These are phyloP conservation scores for Podochytrium sp. DNA, from an alignment of 192 early-diverging fungal species.

Conservation along the genomic window DNA sequence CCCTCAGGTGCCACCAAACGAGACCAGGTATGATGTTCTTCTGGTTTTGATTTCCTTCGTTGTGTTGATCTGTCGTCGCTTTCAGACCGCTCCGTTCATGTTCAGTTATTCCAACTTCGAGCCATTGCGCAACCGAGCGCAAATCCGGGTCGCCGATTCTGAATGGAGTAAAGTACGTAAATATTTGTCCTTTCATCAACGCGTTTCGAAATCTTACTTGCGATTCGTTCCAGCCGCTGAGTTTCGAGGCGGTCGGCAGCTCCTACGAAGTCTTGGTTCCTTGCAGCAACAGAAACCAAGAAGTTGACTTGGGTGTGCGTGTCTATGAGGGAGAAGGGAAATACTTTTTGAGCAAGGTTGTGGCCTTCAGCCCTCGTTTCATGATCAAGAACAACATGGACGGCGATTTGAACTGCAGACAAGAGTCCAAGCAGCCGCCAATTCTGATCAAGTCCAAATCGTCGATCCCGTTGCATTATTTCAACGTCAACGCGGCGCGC, in stretches of 20 bases:
- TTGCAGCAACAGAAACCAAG: constrained; percentile 49
- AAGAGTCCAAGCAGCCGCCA: constrained; percentile 60
- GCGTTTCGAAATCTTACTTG: background rate
- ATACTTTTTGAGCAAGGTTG: constrained; percentile 77
- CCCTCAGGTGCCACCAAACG: too few species aligned
- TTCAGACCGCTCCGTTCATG: constrained; percentile 77
- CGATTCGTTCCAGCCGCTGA: constrained; percentile 64
- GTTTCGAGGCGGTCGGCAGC: constrained; percentile 95
- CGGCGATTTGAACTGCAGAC: constrained; percentile 75
- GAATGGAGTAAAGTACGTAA: constrained; percentile 74
- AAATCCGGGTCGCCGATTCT: constrained; percentile 73
- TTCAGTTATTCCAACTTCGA: constrained; percentile 92
- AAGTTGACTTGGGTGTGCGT: constrained; percentile 80
- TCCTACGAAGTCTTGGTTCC: constrained; percentile 77
- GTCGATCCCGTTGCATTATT: constrained; percentile 68
- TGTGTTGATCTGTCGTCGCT: constrained; percentile 74
- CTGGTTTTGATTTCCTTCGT: too few species aligned
- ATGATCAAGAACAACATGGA: constrained; percentile 82
- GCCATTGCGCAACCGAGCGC: constrained; percentile 74
- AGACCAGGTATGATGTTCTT: constrained; percentile 5
- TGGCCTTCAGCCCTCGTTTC: constrained; percentile 89
- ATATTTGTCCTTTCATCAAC: constrained; percentile 1
- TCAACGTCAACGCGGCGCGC: constrained; percentile 62
- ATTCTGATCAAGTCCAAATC: constrained; percentile 54
- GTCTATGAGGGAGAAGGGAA: constrained; percentile 90